Base-by-base conservation (phyloP, 345 rosid genomes). In the Microcos paniculata region DNA sequence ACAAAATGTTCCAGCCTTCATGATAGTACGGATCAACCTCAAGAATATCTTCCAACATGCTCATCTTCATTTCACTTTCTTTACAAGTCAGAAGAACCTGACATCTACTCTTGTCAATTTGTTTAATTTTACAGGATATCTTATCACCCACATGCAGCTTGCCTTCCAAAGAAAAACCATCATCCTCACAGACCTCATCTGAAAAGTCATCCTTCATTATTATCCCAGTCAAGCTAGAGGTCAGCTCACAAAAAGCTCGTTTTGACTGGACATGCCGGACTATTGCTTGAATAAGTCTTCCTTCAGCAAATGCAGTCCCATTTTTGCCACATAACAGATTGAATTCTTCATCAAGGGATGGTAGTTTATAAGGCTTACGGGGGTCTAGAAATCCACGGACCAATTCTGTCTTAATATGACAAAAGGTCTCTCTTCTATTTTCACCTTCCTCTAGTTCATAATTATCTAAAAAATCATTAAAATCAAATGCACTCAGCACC, bases 281-380 rank as follows among this genome's bases (percentile, higher is more conserved):
- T 5, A 90, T 90, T 35, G 93, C 99, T 86, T 93, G 94, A 49
- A 91, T 86, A 77, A 89, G 78, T 84, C 92, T 89, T 58, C 99
- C 99, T 82, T 93, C 99, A 66, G 94, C 86, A 69, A 95, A 82
- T 26, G 93, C 88, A 18, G 88, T 96, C 79, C 91, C 96, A 45
- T 90, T 89, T 84, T 93, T 98, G 78, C 97, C 97, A n/a, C 98
- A 86, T 69, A 91, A 88, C 99, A 93, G 91, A 56, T 84, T 88
- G 75, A 93, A 95, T 70, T 93, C 97, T 57, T 95, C 99, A 70
- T 95, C 97, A 65, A 87, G 89, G 72, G 76, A 85, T 40, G 97
- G 96, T 49, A 88, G 91, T 83, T 87, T 92, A 80, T 85, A 93
- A 3, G 81, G 91, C 68, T 79, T 87, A 64, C 97, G 87, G 88